phyloP scores from a whole-genome alignment of 441 rosid species.

The Francoa sonchifolia region DNA sequence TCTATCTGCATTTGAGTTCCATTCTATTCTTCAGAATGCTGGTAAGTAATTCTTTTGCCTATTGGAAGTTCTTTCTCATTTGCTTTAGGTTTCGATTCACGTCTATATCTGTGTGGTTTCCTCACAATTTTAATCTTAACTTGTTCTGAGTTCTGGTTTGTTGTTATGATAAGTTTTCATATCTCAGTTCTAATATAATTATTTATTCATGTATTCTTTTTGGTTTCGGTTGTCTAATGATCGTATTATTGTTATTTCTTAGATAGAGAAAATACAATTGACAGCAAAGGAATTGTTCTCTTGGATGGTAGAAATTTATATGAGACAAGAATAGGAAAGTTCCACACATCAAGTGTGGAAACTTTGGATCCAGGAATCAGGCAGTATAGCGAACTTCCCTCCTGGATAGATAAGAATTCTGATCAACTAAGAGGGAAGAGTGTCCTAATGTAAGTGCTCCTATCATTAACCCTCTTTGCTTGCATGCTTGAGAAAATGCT shows the following conservation, averaged over 20 bases:
- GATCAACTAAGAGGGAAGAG: slow-evolving; percentile 49
- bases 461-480: too few relatives aligned
- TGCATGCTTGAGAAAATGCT: neutral
- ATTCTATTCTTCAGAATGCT: slow-evolving; percentile 53
- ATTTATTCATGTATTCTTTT: too few relatives aligned
- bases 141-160: too few relatives aligned
- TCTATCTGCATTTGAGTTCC: slow-evolving; percentile 79
- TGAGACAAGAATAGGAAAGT: slow-evolving; percentile 86
- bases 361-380: slow-evolving; percentile 78
- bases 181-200: too few relatives aligned
- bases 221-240: slow-evolving; percentile 1
- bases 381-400: slow-evolving; percentile 81
- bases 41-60: slow-evolving; percentile 24
- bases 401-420: slow-evolving; percentile 71
- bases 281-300: slow-evolving; percentile 39
- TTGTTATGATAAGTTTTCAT: too few relatives aligned
- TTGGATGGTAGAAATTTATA: slow-evolving; percentile 87
- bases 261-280: slow-evolving; percentile 16
- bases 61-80: neutral
- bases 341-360: slow-evolving; percentile 40
- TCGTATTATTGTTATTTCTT: slow-evolving; percentile 15
- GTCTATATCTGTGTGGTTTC: too few relatives aligned
- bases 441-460: slow-evolving; percentile 77
- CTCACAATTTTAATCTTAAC: too few relatives aligned
- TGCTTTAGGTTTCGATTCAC: neutral